phyloP scores from a whole-genome alignment of 192 early-diverging fungal genomes.

The Coemansia brasiliensis region DNA sequence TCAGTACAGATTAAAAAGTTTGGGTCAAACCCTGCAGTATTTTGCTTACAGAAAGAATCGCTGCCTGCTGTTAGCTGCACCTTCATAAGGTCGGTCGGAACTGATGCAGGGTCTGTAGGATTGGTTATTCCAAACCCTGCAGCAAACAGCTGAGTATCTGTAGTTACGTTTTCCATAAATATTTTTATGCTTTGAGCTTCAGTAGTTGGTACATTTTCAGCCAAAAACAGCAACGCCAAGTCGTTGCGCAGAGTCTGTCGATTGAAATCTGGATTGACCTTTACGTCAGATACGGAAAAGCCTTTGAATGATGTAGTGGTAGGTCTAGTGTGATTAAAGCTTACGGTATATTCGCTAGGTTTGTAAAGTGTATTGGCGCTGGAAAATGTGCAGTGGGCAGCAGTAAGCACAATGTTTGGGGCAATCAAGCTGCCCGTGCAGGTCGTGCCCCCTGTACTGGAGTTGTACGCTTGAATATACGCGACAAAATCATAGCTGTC shows the following conservation, averaged over 20 bases:
- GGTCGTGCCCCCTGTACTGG: neutral
- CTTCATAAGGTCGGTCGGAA: slow-evolving; percentile 23
- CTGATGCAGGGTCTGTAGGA: neutral
- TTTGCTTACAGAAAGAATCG: slow-evolving; percentile 16
- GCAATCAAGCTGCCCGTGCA: slow-evolving; percentile 52
- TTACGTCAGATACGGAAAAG: slow-evolving; percentile 20
- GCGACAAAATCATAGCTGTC: slow-evolving; percentile 27
- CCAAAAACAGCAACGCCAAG: slow-evolving; percentile 34
- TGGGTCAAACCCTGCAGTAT: slow-evolving; percentile 8
- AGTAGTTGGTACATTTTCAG: slow-evolving; percentile 7
- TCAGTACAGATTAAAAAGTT: slow-evolving; percentile 40
- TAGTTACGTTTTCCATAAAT: slow-evolving; percentile 3
- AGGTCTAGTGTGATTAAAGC: slow-evolving; percentile 22
- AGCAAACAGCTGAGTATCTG: slow-evolving; percentile 7
- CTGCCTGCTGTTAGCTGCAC: slow-evolving; percentile 21
- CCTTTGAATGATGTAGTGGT: slow-evolving; percentile 1
- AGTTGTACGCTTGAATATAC: slow-evolving; percentile 14
- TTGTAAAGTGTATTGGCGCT: neutral
- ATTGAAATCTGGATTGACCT: slow-evolving; percentile 14
- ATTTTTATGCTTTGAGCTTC: slow-evolving; percentile 20
- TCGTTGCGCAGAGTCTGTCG: slow-evolving; percentile 21
- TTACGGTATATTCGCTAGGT: slow-evolving; percentile 9
- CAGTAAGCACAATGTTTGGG: slow-evolving; percentile 45
- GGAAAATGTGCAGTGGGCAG: slow-evolving; percentile 41
- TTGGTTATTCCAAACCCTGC: slow-evolving; percentile 42